Conservation (phyloP, 1,139 yeast genomes). For the Nadsonia starkeyi-henricii region DNA sequence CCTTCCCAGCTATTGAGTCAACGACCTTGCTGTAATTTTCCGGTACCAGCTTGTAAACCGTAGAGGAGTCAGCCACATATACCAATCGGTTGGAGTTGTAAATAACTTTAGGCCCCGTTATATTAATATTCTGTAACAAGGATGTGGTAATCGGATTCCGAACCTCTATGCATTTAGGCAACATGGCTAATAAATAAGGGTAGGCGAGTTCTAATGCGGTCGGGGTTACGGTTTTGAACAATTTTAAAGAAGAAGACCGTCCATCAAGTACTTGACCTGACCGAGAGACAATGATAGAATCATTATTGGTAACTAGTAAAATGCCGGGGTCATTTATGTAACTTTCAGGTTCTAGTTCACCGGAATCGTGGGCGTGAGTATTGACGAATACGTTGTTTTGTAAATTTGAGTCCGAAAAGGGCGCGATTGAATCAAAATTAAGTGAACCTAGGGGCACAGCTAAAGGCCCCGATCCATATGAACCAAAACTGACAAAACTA, state of each 20-base stretch:
- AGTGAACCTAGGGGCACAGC: not conserved
- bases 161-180: slow-evolving; percentile 16
- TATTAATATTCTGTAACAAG: slow-evolving; percentile 14
- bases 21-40: slow-evolving; percentile 22
- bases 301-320: slow-evolving; percentile 13
- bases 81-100: slow-evolving; percentile 12
- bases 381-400: not conserved
- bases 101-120: slow-evolving; percentile 13
- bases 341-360: slow-evolving; percentile 10
- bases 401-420: not conserved
- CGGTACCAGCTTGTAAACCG: slow-evolving; percentile 17
- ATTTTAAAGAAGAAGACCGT: not conserved
- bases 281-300: slow-evolving; percentile 11
- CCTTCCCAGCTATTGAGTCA: slow-evolving; percentile 14
- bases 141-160: slow-evolving; percentile 21
- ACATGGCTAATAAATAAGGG: slow-evolving; percentile 21
- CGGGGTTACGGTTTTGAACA: slow-evolving; percentile 13
- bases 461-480: not conserved
- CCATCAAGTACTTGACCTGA: slow-evolving; percentile 2
- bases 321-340: slow-evolving; percentile 7
- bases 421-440: not conserved
- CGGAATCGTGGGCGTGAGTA: slow-evolving; percentile 10
- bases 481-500: not conserved
- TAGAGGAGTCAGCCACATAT: slow-evolving; percentile 16
- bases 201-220: slow-evolving; percentile 20